Percentiles rank a stretch among this genome's conserved stretches.
These are phyloP conservation scores for Coriolopsis trogii DNA, from an alignment of 1,284 basidiomycete species.

Conservation along the genomic window DNA sequence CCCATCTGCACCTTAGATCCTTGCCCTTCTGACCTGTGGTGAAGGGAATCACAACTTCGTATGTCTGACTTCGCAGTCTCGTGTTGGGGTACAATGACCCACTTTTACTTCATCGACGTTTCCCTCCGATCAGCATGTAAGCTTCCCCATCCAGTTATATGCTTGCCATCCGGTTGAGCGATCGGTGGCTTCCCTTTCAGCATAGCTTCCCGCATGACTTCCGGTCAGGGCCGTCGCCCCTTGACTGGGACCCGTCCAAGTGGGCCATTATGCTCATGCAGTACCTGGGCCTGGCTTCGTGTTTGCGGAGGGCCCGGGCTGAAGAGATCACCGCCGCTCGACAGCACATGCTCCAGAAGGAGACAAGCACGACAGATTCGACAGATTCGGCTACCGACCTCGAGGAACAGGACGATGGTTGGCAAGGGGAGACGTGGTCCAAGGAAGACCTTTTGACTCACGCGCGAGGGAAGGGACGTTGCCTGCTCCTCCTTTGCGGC, in stretches of 20 bases:
- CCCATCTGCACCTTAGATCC: constrained; percentile 44
- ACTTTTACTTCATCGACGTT: constrained; percentile 2
- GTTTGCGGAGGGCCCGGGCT: constrained; percentile 57
- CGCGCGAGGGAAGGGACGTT: constrained; percentile 40
- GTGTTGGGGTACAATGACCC: no score
- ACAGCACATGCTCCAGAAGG: constrained; percentile 56
- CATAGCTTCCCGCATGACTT: constrained; percentile 82
- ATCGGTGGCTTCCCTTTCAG: constrained; percentile 36
- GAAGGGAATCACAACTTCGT: constrained; percentile 84
- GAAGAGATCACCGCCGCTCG: constrained; percentile 61
- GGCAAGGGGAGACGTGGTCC: constrained; percentile 48
- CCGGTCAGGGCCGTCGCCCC: constrained; percentile 59
- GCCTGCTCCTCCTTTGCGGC: constrained; percentile 61
- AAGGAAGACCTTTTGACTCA: constrained; percentile 40
- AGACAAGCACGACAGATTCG: constrained; percentile 1
- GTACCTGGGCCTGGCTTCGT: constrained; percentile 52
- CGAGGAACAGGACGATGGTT: constrained; percentile 29
- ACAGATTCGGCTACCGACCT: neutral
- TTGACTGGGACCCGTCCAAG: constrained; percentile 83
- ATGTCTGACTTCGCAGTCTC: constrained; percentile 29
- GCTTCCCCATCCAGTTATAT: constrained; percentile 4
- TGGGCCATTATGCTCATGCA: constrained; percentile 71
- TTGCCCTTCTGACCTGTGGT: constrained; percentile 73
- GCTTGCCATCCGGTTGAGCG: neutral
- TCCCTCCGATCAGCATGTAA: constrained; percentile 34